Evolutionary conservation across 352 stramenopile species (phyloP), one percentile per base, ranked within the genome.

Genomic region (Phytophthora cryptogea): DNA sequence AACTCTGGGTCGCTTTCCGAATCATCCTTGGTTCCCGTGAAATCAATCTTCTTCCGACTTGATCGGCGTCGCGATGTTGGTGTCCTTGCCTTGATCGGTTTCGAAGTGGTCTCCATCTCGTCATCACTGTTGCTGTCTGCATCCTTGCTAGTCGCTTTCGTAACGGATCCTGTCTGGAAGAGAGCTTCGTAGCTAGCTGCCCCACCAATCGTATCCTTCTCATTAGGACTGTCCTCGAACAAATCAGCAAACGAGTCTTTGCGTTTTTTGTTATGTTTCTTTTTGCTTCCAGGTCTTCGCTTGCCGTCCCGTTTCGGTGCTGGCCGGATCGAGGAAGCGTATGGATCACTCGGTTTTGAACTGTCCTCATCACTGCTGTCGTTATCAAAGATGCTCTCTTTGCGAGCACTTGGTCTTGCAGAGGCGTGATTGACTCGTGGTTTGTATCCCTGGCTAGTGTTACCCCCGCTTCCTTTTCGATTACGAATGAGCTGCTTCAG

Each of bases 191-290:
- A 90, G 43, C 66, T 79, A 31, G 54, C 67, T 16, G 59, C 55
- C 8, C 70, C 66, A 13, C 66, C 54, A 41, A 82, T 36, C 13
- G 46, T 54, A 36, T 48, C 40, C 0, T 48, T 57, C 41, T 78
- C 61, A 4, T 37, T 68, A 17, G 59, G 45, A 59, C 66, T 72
- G 31, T 88, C 79, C 8, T 90, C 83, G 63, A 93, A 93, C 39
- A 93, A 43, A 60, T 72, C 73, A 9, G 80, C 83, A 74, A 93
- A 93, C 1, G 83, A 93, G 58, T 91, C 80, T 46, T 74, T 76
- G 10, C 76, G 79, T 23, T 74, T 72, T 8, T 53, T 55, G 27
- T 51, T 30, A 2, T 67, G 66, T 23, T 72, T 75, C n/a, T 51
- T 56, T 32, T 62, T 61, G 20, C 47, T 76, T 28, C n/a, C 37